Evolutionary conservation across 78 protist genomes (phyloP), one percentile per base, ranked within the genome.

Genomic region (Dictyostelium firmibasis): DNA sequence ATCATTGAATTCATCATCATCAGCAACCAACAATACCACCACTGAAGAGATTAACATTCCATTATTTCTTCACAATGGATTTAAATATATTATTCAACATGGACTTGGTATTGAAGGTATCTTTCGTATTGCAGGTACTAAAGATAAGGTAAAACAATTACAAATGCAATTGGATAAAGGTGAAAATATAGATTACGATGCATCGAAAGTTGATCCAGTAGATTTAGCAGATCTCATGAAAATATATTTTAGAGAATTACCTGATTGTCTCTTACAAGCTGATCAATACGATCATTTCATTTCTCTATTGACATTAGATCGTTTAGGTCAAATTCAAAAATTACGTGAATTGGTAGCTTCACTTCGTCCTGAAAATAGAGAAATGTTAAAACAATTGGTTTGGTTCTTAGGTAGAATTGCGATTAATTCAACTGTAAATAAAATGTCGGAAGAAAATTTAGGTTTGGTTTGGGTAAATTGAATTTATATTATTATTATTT

Each of bases 71-170:
- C 83, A 60, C 76, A 47, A 79, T 72, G 93, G 86, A 29, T 88
- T 88, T 53, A 77, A 31, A 67, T 88, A 64, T 67, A 88, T 88
- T 2, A 88, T 88, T 79, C 83, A 79, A 76, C 41, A 88, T 64
- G 93, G 93, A 23, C 35, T 88, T 33, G 47, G 76, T 64, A 88
- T 88, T 16, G 93, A 88, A 10, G 93, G 93, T 67, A 88, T 88
- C 77, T 88, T 88, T 67, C 85, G 93, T 78, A 88, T 88, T 64
- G 93, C 93, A n/a, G 93, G 93, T 35, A 79, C 93, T 4, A 88
- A 88, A 43, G 93, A 88, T 6, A 81, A 82, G 20, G 93, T 88
- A 9, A 88, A 88, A 67, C 93, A 79, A 35, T 75, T 88, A 44
- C 93, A 88, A 75, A 88, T 44, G 43, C 93, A 88, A 36, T 29